Evolutionary conservation across 1,284 basidiomycete species (phyloP).

Genomic region (Albatrellus sp.): DNA sequence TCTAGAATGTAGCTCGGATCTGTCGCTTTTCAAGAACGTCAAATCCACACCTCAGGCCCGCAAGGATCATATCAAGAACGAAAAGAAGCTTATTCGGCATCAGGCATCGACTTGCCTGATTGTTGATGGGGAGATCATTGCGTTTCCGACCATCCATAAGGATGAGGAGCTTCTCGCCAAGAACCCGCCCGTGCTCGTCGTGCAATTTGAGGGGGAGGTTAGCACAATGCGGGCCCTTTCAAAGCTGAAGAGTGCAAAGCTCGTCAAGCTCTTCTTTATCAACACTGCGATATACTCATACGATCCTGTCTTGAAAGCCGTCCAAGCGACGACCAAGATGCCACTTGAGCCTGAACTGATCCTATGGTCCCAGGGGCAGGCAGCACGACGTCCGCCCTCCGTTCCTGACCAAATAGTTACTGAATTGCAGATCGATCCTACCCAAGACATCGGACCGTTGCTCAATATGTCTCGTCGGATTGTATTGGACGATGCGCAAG

Average conservation of each 20-base stretch:
- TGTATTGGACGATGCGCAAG: slow-evolving; percentile 38
- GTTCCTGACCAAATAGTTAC: slow-evolving; percentile 18
- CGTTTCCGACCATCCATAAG: slow-evolving; percentile 38
- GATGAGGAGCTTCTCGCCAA: slow-evolving; percentile 37
- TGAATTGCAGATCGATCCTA: slow-evolving; percentile 21
- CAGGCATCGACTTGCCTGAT: slow-evolving; percentile 39
- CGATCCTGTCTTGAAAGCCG: slow-evolving; percentile 40
- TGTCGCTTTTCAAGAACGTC: slow-evolving; percentile 27
- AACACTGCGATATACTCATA: slow-evolving; percentile 50
- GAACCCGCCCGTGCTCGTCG: slow-evolving; percentile 33
- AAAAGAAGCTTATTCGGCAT: slow-evolving; percentile 33
- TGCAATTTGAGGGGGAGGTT: slow-evolving; percentile 36
- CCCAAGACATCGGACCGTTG: slow-evolving; percentile 26
- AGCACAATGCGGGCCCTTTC: slow-evolving; percentile 25
- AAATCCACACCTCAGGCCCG: slow-evolving; percentile 10
- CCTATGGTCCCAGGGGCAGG: slow-evolving; percentile 29
- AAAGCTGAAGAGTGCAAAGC: slow-evolving; percentile 23
- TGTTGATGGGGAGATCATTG: slow-evolving; percentile 31
- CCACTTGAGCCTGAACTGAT: slow-evolving; percentile 38
- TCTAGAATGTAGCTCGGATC: slow-evolving; percentile 27
- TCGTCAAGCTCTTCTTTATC: slow-evolving; percentile 38
- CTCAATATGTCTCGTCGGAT: slow-evolving; percentile 26
- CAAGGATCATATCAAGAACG: slow-evolving; percentile 23
- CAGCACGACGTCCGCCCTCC: slow-evolving; percentile 7
- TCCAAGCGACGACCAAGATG: slow-evolving; percentile 32